Base-by-base conservation (phyloP, 768 basidiomycete species). In the Austroboletus eburneus region DNA sequence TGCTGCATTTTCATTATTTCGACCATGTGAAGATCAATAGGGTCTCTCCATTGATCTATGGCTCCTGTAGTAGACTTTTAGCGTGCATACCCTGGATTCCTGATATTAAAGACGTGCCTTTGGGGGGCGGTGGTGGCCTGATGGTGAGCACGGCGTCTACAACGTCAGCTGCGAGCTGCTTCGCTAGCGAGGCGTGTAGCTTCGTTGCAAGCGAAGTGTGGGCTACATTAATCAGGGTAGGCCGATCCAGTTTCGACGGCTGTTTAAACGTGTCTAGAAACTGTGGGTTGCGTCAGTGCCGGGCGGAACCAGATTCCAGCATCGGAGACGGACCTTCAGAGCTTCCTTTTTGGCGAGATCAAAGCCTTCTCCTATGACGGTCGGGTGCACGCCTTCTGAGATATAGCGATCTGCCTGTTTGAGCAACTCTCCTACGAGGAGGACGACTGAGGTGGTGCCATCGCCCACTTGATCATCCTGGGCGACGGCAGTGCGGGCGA, bases 1-100 rank as follows among this genome's bases (percentile, higher is more conserved):
- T 99, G 96, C 68, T 96, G 95, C 96, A 99, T 99, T 74, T 98
- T 98, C 96, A 98, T 98, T 52, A 98, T 85, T 71, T 99, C 96
- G 42, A 99, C 74, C 96, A 99, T 99, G 71, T 98, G 95, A 46
- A 99, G 75, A 73, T 99, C 96, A 62, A 98, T 94, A 41, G 94
- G 92, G 57, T 93, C 85, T 43, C 77, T 78, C 76, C 80, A 87
- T 56, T 83, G 80, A 61, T 86, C 83, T 51, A 73, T 70, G 17
- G 77, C 67, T 51, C 79, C 81, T 86, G 54, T 43, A 46, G 46
- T 52, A 54, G 51, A 57, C 43, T 56, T 56, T 59, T 55, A 59
- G 54, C 48, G 43, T 48, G 56, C 34, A 51, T 39, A 65, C 66
- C 67, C 65, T 63, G 39, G 13, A 27, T 49, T 43, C 39, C 30